Conservation (phyloP, 257 asterid genomes). For the Anisodus tanguticus region DNA sequence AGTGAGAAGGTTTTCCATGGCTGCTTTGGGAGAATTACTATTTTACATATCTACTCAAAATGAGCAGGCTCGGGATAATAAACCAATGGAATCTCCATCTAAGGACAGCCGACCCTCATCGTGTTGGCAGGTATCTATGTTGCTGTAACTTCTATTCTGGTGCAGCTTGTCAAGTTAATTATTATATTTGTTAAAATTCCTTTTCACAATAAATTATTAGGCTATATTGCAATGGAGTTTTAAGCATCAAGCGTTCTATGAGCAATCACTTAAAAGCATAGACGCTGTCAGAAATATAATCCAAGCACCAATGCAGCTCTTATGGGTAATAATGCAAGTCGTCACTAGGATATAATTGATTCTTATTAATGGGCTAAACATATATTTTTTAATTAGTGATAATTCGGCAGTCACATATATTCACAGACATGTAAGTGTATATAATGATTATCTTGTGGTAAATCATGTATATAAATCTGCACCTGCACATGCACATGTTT, state of each 20-base stretch:
- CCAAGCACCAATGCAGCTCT: background rate
- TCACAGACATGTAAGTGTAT: background rate
- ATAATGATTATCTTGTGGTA: conserved; percentile 21
- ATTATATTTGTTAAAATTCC: conserved; percentile 10
- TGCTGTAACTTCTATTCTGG: background rate
- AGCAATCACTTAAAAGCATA: background rate
- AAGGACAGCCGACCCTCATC: conserved; percentile 78
- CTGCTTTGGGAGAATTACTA: conserved; percentile 92
- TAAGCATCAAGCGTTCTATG: background rate
- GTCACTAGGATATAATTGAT: background rate
- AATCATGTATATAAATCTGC: conserved; percentile 19
- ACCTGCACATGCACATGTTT: background rate
- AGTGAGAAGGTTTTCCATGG: conserved; percentile 98
- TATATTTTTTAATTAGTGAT: background rate
- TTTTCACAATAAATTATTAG: background rate
- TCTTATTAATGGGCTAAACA: background rate
- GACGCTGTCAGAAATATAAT: conserved; percentile 10
- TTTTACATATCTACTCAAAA: conserved; percentile 91
- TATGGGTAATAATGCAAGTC: conserved; percentile 10
- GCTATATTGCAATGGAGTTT: background rate
- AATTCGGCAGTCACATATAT: background rate
- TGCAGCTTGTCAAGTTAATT: conserved; percentile 2
- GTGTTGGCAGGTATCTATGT: conserved; percentile 81
- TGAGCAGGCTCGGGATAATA: conserved; percentile 65
- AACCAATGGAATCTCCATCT: conserved; percentile 83